A percentile compares a stretch with the other conserved stretches of the same genome.
These are phyloP conservation scores for Quercus robur DNA, from an alignment of 306 rosid species.

Conservation along the genomic window DNA sequence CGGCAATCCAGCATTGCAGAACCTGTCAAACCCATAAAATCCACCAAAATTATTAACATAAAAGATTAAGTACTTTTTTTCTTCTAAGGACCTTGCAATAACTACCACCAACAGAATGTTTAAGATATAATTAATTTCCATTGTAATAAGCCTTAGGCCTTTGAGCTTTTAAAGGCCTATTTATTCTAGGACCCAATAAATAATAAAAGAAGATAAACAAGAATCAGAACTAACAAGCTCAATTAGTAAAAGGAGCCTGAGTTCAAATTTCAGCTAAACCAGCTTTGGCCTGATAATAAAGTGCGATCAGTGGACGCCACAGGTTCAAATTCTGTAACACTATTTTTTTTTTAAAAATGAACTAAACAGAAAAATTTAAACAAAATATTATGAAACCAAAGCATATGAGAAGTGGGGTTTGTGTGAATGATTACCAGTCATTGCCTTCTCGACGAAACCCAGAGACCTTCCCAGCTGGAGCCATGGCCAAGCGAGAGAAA, in stretches of 20 bases:
- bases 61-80: background rate
- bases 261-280: too few relatives aligned
- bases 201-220: background rate
- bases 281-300: too few relatives aligned
- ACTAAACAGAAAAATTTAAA: background rate
- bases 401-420: background rate
- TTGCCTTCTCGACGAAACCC: slow-evolving; percentile 72
- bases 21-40: slow-evolving; percentile 42
- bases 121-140: background rate
- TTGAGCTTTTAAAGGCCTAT: background rate
- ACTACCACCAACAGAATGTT: background rate
- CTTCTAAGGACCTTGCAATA: background rate
- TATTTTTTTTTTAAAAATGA: background rate
- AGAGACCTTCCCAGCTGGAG: slow-evolving; percentile 75
- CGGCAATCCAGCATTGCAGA: slow-evolving; percentile 62
- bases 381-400: background rate
- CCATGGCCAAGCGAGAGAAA: slow-evolving; percentile 50
- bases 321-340: too few relatives aligned
- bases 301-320: too few relatives aligned
- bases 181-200: background rate
- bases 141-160: background rate
- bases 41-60: background rate
- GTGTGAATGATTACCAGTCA: slow-evolving; percentile 51
- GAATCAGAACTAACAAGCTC: background rate
- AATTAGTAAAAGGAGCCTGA: too few relatives aligned